These are phyloP conservation scores for Starmera quercuum DNA, from an alignment of 805 yeast species.

Conservation along the genomic window DNA sequence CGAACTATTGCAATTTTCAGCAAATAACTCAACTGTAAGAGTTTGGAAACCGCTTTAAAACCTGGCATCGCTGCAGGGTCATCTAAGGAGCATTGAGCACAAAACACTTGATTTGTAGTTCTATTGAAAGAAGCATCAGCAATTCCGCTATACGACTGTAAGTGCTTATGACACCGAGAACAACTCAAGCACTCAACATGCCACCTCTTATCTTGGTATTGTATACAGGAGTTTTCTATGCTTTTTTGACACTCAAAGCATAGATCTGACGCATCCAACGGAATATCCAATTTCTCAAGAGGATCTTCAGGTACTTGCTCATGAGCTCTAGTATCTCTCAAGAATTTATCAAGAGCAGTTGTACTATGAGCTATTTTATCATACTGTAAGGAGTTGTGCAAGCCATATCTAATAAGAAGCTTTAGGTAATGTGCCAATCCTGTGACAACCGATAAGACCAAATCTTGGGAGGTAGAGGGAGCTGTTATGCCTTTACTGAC, in stretches of 20 bases:
- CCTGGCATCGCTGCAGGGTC: constrained; percentile 44
- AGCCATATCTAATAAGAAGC: constrained; percentile 71
- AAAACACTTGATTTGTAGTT: constrained; percentile 32
- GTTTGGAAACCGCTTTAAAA: constrained; percentile 55
- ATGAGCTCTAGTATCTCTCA: constrained; percentile 44
- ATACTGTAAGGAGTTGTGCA: constrained; percentile 65
- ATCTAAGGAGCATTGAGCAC: constrained; percentile 54
- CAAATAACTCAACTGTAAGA: constrained; percentile 68
- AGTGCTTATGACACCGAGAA: constrained; percentile 40
- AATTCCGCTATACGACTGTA: constrained; percentile 31
- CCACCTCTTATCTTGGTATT: constrained; percentile 64
- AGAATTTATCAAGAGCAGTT: constrained; percentile 53
- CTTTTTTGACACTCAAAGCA: constrained; percentile 67
- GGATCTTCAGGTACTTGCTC: constrained; percentile 31
- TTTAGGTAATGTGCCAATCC: constrained; percentile 91
- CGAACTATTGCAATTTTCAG: constrained; percentile 79
- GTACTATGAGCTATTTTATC: constrained; percentile 53
- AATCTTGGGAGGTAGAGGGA: constrained; percentile 44
- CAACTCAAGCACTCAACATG: constrained; percentile 73
- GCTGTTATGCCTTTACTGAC: constrained; percentile 27
- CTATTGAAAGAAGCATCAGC: constrained; percentile 36
- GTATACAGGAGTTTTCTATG: constrained; percentile 78
- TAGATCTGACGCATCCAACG: constrained; percentile 62
- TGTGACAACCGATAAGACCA: constrained; percentile 70
- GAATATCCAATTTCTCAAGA: constrained; percentile 32